Evolutionary conservation across 2,329 filamentous ascomycete genomes (phyloP).

Genomic region (Falciphora oryzae): DNA sequence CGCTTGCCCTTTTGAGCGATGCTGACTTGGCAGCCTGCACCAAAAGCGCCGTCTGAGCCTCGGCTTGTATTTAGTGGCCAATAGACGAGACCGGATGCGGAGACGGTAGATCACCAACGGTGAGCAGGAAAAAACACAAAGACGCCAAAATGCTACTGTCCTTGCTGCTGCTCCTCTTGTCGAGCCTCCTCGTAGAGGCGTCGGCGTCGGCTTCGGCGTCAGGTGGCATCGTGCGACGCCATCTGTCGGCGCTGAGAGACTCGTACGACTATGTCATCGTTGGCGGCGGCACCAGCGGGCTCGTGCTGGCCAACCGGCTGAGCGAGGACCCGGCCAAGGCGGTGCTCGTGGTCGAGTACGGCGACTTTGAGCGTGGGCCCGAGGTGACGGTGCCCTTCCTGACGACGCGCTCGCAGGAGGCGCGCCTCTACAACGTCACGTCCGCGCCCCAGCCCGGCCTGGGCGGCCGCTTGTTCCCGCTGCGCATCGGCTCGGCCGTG

Average conservation of each 20-base stretch:
- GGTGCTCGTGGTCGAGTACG: conserved; percentile 22
- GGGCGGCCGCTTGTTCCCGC: conserved; percentile 31
- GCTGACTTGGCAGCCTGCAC: not conserved
- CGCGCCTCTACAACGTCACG: conserved; percentile 6
- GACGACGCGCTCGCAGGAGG: conserved; percentile 2
- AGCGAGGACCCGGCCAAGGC: conserved; percentile 27
- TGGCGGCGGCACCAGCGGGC: conserved; percentile 40
- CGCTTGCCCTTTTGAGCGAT: not conserved
- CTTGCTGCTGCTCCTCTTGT: not conserved
- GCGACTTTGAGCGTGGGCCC: conserved; percentile 16
- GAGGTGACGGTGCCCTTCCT: conserved; percentile 6
- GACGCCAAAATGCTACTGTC: not conserved
- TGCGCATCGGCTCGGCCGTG: conserved; percentile 35
- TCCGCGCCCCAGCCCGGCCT: conserved; percentile 28
- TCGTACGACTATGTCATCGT: conserved; percentile 35
- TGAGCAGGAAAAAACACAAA: not conserved
- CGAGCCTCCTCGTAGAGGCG: not conserved
- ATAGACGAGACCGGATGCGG: not conserved
- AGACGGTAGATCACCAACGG: not conserved
- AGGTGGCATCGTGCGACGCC: not conserved
- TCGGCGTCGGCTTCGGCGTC: not conserved
- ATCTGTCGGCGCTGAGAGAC: not conserved
- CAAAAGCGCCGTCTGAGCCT: not conserved
- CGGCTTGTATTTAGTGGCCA: not conserved
- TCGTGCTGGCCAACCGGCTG: conserved; percentile 37